A percentile compares a stretch with the other conserved stretches of the same genome.
Evolutionary conservation across 2,329 filamentous ascomycete species (phyloP).

Genomic region (Xylariaceae sp.): DNA sequence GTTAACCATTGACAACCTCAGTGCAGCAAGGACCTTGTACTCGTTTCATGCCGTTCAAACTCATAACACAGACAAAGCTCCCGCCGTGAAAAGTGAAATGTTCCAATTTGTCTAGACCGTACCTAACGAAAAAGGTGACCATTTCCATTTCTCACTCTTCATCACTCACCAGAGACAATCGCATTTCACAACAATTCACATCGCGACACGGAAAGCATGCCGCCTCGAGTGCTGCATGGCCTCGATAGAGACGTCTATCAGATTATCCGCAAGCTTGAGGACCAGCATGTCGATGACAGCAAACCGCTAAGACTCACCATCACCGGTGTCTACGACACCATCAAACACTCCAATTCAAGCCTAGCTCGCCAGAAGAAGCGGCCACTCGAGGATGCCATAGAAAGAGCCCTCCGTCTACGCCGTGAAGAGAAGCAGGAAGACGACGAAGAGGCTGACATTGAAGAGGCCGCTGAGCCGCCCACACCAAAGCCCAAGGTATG

Average conservation of each 20-base stretch:
- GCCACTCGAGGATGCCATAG: constrained; percentile 77
- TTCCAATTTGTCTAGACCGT: background rate
- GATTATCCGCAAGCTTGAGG: constrained; percentile 69
- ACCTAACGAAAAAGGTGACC: too few relatives aligned
- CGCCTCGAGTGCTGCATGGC: constrained; percentile 12
- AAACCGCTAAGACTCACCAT: constrained; percentile 51
- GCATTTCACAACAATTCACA: background rate
- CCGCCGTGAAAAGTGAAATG: background rate
- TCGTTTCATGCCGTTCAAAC: background rate
- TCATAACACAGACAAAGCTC: background rate
- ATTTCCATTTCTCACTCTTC: background rate
- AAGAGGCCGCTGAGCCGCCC: constrained; percentile 23
- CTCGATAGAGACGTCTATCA: constrained; percentile 63
- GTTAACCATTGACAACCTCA: background rate
- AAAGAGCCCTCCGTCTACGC: constrained; percentile 70
- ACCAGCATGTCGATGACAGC: constrained; percentile 57
- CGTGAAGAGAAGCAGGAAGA: constrained; percentile 58
- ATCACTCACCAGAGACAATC: too few relatives aligned
- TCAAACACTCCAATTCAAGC: constrained; percentile 82
- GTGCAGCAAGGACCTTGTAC: background rate
- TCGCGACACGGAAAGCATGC: background rate
- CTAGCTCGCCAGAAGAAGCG: constrained; percentile 77
- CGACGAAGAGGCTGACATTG: constrained; percentile 29
- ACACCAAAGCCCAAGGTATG: constrained; percentile 28
- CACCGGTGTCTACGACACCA: constrained; percentile 65